phyloP scores from a whole-genome alignment of 495 filamentous ascomycete genomes.

The Daldinia loculata region DNA sequence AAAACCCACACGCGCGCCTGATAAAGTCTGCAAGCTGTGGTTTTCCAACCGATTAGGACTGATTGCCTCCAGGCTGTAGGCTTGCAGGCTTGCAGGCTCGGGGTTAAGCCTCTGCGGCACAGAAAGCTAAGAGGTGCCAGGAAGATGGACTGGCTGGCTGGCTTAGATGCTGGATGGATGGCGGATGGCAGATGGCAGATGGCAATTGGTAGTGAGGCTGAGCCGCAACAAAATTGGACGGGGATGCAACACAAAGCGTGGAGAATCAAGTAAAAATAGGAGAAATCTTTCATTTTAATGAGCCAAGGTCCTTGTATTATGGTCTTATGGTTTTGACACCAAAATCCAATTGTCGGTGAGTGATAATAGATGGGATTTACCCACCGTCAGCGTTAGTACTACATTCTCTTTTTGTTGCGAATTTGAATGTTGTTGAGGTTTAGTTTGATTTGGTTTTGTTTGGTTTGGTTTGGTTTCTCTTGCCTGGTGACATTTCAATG shows the following conservation, averaged over 20 bases:
- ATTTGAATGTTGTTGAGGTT: background rate
- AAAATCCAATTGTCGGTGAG: conserved; percentile 37
- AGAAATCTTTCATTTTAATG: conserved; percentile 40
- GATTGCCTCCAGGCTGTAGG: conserved; percentile 24
- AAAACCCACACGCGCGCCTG: background rate
- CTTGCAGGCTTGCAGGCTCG: conserved; percentile 26
- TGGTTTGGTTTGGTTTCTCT: background rate
- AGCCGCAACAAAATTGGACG: conserved; percentile 18
- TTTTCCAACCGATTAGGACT: conserved; percentile 6
- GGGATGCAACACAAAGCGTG: conserved; percentile 35
- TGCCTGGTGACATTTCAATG: background rate
- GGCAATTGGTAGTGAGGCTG: conserved; percentile 32
- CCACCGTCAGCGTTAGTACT: conserved; percentile 2
- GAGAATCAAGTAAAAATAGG: conserved; percentile 37
- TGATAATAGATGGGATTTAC: conserved; percentile 8
- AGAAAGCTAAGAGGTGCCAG: background rate
- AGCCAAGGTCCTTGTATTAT: conserved; percentile 28
- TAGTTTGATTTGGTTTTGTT: too few species aligned
- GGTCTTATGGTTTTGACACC: conserved; percentile 20
- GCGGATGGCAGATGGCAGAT: background rate
- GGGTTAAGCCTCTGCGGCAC: conserved; percentile 34
- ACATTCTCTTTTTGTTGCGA: background rate
- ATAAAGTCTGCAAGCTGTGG: conserved; percentile 1
- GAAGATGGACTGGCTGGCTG: background rate
- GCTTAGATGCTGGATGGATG: background rate